phyloP scores from a whole-genome alignment of 2,329 filamentous ascomycete genomes.

The Microcyclospora pomicola region DNA sequence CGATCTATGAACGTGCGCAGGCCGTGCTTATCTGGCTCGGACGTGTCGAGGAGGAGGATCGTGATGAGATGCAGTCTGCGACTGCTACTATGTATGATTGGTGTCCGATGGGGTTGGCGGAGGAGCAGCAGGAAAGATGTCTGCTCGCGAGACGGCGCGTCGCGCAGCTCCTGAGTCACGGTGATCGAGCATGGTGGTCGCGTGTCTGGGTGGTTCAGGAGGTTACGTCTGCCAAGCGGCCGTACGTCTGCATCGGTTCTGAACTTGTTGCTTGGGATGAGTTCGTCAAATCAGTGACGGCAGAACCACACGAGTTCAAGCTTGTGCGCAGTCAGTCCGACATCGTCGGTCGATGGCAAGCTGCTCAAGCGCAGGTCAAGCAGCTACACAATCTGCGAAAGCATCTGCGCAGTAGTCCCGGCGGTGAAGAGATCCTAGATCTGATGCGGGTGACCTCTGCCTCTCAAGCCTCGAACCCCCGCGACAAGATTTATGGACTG shows the following conservation, averaged over 20 bases:
- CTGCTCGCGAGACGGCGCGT: not conserved
- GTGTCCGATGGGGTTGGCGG: not conserved
- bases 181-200: not conserved
- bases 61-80: too few relatives aligned
- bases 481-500: conserved; percentile 2
- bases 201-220: not conserved
- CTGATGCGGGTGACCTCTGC: not conserved
- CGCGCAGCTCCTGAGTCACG: not conserved
- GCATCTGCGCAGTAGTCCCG: not conserved
- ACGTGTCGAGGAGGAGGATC: not conserved
- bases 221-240: not conserved
- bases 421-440: not conserved
- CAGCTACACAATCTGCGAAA: not conserved
- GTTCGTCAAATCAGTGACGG: not conserved
- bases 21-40: not conserved
- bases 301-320: not conserved
- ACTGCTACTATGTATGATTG: not conserved
- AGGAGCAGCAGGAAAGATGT: not conserved
- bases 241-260: not conserved
- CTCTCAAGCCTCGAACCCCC: not conserved
- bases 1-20: not conserved
- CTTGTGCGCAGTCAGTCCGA: not conserved
- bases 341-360: not conserved
- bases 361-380: not conserved
- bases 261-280: not conserved